These are phyloP conservation scores for Davidsoniella eucalypti DNA, from an alignment of 2,329 filamentous ascomycete genomes.

Conservation along the genomic window DNA sequence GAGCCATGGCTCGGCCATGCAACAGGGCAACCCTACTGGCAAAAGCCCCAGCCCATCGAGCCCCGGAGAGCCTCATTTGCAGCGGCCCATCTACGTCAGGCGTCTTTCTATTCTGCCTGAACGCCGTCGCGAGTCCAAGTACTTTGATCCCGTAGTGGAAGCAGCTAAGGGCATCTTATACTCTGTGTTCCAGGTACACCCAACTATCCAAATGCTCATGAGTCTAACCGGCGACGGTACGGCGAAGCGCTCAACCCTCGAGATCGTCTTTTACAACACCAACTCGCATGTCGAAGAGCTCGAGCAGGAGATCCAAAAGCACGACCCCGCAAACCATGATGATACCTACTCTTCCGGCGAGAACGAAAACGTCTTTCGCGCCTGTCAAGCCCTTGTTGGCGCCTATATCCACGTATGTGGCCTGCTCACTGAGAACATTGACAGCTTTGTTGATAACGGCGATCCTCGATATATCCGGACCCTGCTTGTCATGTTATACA, in stretches of 20 bases:
- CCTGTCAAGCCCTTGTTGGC: slow-evolving; percentile 45
- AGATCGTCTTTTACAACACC: slow-evolving; percentile 52
- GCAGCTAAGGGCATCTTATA: slow-evolving; percentile 51
- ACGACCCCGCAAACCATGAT: slow-evolving; percentile 29
- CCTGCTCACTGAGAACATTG: slow-evolving; percentile 42
- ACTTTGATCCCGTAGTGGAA: slow-evolving; percentile 45
- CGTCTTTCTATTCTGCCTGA: slow-evolving; percentile 47
- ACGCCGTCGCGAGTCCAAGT: slow-evolving; percentile 43
- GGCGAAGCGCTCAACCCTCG: slow-evolving; percentile 44
- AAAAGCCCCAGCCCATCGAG: slow-evolving; percentile 38
- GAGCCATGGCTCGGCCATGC: slow-evolving; percentile 54
- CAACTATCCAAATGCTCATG: slow-evolving; percentile 50
- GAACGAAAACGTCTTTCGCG: slow-evolving; percentile 47
- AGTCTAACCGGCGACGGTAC: slow-evolving; percentile 43
- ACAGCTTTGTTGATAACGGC: slow-evolving; percentile 47
- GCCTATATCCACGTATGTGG: slow-evolving; percentile 51
- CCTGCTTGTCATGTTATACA: slow-evolving; percentile 45
- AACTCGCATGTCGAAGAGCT: slow-evolving; percentile 49
- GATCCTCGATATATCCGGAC: slow-evolving; percentile 51
- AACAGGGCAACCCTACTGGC: slow-evolving; percentile 26
- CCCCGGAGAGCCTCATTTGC: slow-evolving; percentile 38
- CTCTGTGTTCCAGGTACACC: slow-evolving; percentile 51
- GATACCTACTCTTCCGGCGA: slow-evolving; percentile 30
- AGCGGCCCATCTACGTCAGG: slow-evolving; percentile 46
- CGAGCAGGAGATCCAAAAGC: slow-evolving; percentile 47